Base-by-base conservation (phyloP, 208 protist species). In the Leishmania amazonensis region DNA sequence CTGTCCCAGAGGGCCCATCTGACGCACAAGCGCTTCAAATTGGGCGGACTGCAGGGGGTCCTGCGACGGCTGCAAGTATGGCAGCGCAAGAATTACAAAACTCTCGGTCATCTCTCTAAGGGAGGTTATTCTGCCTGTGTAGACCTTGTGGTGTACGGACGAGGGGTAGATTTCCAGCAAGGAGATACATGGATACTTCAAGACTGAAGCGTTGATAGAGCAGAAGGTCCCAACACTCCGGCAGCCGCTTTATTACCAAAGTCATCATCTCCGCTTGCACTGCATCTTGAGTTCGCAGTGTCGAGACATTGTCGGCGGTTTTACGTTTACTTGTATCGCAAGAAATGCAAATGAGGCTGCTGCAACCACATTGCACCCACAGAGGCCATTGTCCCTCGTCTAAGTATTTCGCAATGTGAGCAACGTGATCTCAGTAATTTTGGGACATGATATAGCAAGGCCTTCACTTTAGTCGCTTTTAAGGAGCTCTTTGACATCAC, bases 71-170 rank as follows among this genome's bases (percentile, higher is more conserved):
- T 83, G 88, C 77, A 93, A 83, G 79, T 94, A 97, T 17, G 94
- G 94, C 77, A 97, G 87, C 58, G 91, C 88, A 40, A 97, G 79
- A 76, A 97, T 84, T 65, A 96, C 78, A 86, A 97, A 97, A 76
- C 90, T 91, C 67, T 95, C 94, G 31, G 87, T 87, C 94, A 97
- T 97, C 81, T 74, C 75, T 58, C n/a, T 71, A n/a, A 35, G 60
- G 54, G 1, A 70, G 68, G 62, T 19, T 35, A 79, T 17, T 76
- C n/a, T 54, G 72, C 72, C n/a, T 76, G 31, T 57, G 49, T 62
- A 19, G 5, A 21, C 35, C 35, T 62, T 40, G 13, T 8, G 13
- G 24, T 62, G 35, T 1, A 58, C 31, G 31, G 13, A 28, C n/a
- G 31, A 45, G 5, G 24, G 13, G 42, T 53, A 5, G 45, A 53